Percentiles rank a stretch among this genome's conserved stretches.
phyloP scores from a whole-genome alignment of 257 asterid species.

The Nicotiana tomentosiformis region DNA sequence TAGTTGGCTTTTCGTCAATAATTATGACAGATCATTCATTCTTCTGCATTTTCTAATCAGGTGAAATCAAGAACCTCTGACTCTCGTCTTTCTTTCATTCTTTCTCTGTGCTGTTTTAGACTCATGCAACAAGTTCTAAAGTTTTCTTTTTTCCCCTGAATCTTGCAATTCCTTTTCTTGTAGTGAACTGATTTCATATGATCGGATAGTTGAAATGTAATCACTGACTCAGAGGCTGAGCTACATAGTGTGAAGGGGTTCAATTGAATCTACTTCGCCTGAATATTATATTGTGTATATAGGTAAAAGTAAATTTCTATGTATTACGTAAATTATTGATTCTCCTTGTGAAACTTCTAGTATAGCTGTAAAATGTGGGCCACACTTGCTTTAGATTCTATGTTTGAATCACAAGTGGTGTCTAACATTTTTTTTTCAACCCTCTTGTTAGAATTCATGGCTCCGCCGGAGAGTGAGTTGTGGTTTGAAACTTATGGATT shows the following conservation, averaged over 20 bases:
- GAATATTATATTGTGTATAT: too few species aligned
- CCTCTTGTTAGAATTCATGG: too few species aligned
- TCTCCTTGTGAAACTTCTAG: too few species aligned
- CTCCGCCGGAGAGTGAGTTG: too few species aligned
- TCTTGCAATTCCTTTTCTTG: not conserved
- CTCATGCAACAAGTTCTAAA: not conserved
- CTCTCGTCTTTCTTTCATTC: not conserved
- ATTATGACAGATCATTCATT: constrained; percentile 25
- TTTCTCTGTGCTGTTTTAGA: not conserved
- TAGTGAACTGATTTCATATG: not conserved
- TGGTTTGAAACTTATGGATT: not conserved
- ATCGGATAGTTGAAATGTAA: not conserved
- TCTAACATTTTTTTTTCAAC: too few species aligned
- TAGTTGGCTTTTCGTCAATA: not conserved
- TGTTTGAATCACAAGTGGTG: too few species aligned
- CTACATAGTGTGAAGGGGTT: too few species aligned
- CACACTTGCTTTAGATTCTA: too few species aligned
- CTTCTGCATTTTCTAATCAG: constrained; percentile 27
- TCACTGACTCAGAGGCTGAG: not conserved
- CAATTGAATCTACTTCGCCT: too few species aligned
- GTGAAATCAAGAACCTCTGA: constrained; percentile 17
- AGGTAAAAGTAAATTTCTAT: too few species aligned
- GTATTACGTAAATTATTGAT: too few species aligned
- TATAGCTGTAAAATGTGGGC: too few species aligned
- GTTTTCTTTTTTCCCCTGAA: not conserved